Evolutionary conservation across 257 asterid species (phyloP).

Genomic region (Solanum phureja): DNA sequence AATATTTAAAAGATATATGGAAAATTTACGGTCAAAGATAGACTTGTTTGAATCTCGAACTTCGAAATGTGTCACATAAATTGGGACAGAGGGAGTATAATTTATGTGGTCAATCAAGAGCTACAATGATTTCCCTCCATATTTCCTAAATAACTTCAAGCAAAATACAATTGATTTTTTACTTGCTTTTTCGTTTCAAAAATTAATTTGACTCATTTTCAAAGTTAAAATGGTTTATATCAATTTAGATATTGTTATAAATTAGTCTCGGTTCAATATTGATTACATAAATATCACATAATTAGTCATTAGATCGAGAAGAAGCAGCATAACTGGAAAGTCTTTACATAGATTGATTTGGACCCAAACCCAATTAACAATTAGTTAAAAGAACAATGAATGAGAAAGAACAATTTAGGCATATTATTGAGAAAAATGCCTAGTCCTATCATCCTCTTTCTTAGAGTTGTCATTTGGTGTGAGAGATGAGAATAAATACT

Average conservation of each 20-base stretch:
- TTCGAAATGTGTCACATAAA: too few relatives aligned
- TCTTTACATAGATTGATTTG: neutral
- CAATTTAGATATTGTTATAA: neutral
- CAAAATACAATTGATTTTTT: too few relatives aligned
- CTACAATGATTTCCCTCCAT: too few relatives aligned
- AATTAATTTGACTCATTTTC: too few relatives aligned
- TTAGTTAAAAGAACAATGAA: neutral
- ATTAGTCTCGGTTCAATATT: neutral
- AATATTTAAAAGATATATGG: too few relatives aligned
- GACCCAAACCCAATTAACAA: neutral
- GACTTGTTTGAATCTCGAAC: too few relatives aligned
- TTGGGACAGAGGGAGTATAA: too few relatives aligned
- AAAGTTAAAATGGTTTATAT: too few relatives aligned
- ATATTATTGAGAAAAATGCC: neutral
- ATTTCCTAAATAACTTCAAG: neutral
- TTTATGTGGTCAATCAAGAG: neutral
- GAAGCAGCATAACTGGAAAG: neutral
- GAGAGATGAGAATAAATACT: too few relatives aligned
- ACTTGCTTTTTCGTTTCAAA: too few relatives aligned
- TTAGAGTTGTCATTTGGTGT: neutral
- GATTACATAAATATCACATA: neutral
- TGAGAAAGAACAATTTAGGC: neutral
- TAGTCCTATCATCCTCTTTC: too few relatives aligned
- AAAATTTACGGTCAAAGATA: too few relatives aligned
- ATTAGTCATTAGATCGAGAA: neutral